phyloP scores from a whole-genome alignment of 371 early-diverging fungal genomes.

The Circinella minor region DNA sequence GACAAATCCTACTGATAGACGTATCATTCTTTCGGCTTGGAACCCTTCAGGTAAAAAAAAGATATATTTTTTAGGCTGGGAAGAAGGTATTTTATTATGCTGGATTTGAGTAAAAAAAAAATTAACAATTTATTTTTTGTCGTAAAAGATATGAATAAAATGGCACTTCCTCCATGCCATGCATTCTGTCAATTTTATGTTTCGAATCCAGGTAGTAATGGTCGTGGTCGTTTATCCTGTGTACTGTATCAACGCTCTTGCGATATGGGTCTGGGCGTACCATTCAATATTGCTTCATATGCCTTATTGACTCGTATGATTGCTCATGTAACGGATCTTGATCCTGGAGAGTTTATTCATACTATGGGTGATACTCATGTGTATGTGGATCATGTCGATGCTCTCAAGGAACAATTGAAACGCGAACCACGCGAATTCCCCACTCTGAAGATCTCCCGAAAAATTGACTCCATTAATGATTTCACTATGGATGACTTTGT shows the following conservation, averaged over 20 bases:
- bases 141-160: conserved; percentile 65
- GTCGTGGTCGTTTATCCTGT: conserved; percentile 78
- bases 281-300: conserved; percentile 99
- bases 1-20: conserved; percentile 88
- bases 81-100: no score
- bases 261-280: conserved; percentile 99
- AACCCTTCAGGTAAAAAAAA: conserved; percentile 86
- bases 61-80: background rate
- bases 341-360: conserved; percentile 94
- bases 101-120: background rate
- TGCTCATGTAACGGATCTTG: conserved; percentile 88
- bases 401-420: conserved; percentile 82
- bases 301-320: conserved; percentile 94
- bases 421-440: conserved; percentile 93
- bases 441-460: conserved; percentile 70
- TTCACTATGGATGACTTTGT: conserved; percentile 88
- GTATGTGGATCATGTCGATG: conserved; percentile 94
- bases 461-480: conserved; percentile 78
- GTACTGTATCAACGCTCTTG: conserved; percentile 98
- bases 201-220: conserved; percentile 58
- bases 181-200: conserved; percentile 95
- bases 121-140: background rate
- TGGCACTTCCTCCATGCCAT: conserved; percentile 98
- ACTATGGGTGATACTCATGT: conserved; percentile 98
- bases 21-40: conserved; percentile 98